Conservation (phyloP, 78 protist genomes). For the Dictyostelium citrinum region DNA sequence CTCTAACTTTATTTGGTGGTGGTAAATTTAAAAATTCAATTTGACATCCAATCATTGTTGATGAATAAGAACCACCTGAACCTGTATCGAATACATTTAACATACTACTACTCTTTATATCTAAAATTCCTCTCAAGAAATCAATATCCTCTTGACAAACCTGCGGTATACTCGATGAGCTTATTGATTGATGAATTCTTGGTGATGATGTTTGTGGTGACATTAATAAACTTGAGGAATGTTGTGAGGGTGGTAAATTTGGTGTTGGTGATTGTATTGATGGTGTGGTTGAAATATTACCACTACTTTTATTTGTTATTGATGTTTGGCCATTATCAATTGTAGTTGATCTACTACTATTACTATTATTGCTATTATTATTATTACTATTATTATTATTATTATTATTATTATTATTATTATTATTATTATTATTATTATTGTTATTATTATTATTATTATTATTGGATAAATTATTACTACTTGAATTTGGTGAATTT, state of each 20-base stretch:
- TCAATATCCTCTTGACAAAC: constrained; percentile 55
- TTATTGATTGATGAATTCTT: neutral
- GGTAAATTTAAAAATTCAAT: constrained; percentile 34
- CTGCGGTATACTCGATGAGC: neutral
- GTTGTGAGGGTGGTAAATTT: neutral
- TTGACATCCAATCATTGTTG: constrained; percentile 59
- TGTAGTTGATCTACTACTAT: neutral
- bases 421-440: too few relatives aligned
- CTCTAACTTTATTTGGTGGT: neutral
- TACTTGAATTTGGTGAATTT: constrained; percentile 1
- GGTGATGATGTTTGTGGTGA: constrained; percentile 21
- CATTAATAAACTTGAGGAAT: neutral
- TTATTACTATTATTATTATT: too few relatives aligned
- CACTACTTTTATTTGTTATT: neutral
- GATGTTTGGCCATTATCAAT: neutral
- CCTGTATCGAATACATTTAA: constrained; percentile 56
- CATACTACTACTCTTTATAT: constrained; percentile 23
- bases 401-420: too few relatives aligned
- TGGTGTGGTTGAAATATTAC: neutral
- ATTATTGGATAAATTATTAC: neutral
- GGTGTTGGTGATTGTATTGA: neutral
- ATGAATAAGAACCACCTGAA: constrained; percentile 2
- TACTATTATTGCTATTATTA: too few relatives aligned
- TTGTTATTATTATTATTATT: too few relatives aligned
- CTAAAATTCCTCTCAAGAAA: constrained; percentile 23